Conservation (phyloP, 106 monocot genomes). For the Cymbidium sinense region DNA sequence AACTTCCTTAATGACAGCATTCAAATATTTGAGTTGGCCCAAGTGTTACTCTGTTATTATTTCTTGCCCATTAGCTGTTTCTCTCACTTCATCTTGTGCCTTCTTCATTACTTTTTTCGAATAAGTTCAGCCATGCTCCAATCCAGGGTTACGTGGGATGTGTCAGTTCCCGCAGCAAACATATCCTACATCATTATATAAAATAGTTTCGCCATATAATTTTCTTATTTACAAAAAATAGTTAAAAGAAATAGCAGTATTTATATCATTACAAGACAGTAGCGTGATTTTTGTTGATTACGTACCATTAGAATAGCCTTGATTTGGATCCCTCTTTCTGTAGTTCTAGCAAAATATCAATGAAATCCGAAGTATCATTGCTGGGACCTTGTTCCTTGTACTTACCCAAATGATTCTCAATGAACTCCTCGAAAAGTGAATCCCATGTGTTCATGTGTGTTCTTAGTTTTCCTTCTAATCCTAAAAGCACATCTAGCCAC, state of each 20-base stretch:
- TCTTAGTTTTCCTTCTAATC: slow-evolving; percentile 13
- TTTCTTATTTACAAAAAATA: not conserved
- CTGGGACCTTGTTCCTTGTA: not conserved
- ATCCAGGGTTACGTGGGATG: slow-evolving; percentile 5
- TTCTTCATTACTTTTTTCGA: slow-evolving; percentile 3
- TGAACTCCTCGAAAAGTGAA: slow-evolving; percentile 23
- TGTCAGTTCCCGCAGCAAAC: slow-evolving; percentile 18
- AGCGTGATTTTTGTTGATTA: not conserved
- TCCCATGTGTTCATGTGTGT: slow-evolving; percentile 18
- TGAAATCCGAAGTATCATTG: slow-evolving; percentile 11
- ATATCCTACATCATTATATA: slow-evolving; percentile 5
- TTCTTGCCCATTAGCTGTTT: not conserved
- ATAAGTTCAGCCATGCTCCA: slow-evolving; percentile 16
- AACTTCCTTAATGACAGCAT: slow-evolving; percentile 1
- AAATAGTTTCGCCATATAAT: not conserved
- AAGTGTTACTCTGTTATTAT: not conserved
- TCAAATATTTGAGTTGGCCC: slow-evolving; percentile 6
- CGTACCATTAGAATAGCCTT: slow-evolving; percentile 25
- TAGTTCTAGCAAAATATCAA: slow-evolving; percentile 34
- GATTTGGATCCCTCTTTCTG: slow-evolving; percentile 17
- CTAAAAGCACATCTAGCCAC: slow-evolving; percentile 19
- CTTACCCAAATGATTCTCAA: slow-evolving; percentile 15
- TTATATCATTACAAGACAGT: too few relatives aligned
- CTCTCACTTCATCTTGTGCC: slow-evolving; percentile 11
- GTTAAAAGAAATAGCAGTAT: too few relatives aligned